A percentile compares a stretch with the other conserved stretches of the same genome.
Conservation (phyloP, 192 early-diverging fungal genomes). For the Funneliformis mosseae region DNA sequence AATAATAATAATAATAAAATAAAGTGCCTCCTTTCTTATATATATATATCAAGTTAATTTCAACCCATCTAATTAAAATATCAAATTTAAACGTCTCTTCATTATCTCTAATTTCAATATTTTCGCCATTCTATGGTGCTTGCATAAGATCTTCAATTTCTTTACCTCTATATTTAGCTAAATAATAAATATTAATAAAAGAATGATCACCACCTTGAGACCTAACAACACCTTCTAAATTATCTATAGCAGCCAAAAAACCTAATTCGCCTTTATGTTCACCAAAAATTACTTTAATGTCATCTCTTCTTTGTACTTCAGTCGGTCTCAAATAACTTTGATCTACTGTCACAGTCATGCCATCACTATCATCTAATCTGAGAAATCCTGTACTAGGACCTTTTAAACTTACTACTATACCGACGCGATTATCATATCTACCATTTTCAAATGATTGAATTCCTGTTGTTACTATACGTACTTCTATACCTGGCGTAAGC, state of each 20-base stretch:
- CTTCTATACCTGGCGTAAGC: conserved; percentile 61
- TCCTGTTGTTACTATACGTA: conserved; percentile 35
- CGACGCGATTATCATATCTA: conserved; percentile 53
- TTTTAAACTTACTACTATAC: conserved; percentile 54
- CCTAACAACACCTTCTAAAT: conserved; percentile 73
- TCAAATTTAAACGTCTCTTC: no score
- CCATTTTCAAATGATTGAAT: conserved; percentile 40
- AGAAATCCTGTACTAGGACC: conserved; percentile 2
- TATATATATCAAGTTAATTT: no score
- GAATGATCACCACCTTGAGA: conserved; percentile 59
- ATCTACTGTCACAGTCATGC: conserved; percentile 50
- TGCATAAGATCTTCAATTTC: conserved; percentile 28
- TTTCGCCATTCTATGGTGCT: background rate
- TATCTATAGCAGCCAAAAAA: conserved; percentile 71
- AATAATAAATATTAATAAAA: conserved; percentile 55
- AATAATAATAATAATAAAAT: no score
- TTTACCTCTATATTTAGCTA: conserved; percentile 53
- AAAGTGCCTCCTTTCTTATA: no score
- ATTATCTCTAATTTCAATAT: no score
- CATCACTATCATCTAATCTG: conserved; percentile 39
- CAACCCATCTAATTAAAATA: no score
- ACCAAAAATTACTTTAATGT: conserved; percentile 69
- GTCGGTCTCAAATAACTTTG: conserved; percentile 51
- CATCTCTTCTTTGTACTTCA: conserved; percentile 70
- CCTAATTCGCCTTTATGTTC: conserved; percentile 61